phyloP scores from a whole-genome alignment of 2,329 filamentous ascomycete species.

The Scortechinia acanthostroma region DNA sequence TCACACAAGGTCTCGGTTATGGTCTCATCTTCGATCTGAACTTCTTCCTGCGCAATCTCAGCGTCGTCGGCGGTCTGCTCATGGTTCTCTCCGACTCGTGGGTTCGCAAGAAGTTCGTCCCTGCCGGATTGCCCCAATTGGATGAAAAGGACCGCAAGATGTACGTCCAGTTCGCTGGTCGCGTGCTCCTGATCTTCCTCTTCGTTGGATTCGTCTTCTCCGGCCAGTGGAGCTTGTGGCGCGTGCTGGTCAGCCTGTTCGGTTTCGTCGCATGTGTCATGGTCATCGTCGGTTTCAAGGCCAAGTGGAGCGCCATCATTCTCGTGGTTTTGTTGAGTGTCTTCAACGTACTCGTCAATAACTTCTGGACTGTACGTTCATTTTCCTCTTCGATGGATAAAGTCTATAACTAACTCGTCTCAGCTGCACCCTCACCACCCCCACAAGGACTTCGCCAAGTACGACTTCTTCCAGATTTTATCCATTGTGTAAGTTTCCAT shows the following conservation, averaged over 20 bases:
- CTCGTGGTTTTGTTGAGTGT: constrained; percentile 90
- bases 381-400: neutral
- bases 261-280: constrained; percentile 91
- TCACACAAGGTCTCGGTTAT: constrained; percentile 91
- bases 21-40: constrained; percentile 98
- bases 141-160: constrained; percentile 99
- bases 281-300: constrained; percentile 99
- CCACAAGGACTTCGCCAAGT: constrained; percentile 99
- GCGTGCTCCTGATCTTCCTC: constrained; percentile 92
- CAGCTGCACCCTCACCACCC: constrained; percentile 95
- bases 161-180: constrained; percentile 97
- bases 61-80: constrained; percentile 89
- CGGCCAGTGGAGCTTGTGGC: constrained; percentile 84
- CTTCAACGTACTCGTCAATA: constrained; percentile 97
- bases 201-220: constrained; percentile 96
- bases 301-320: constrained; percentile 95
- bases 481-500: constrained; percentile 63
- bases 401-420: constrained; percentile 6
- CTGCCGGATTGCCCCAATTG: constrained; percentile 83
- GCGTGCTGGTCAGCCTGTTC: constrained; percentile 75
- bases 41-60: constrained; percentile 98
- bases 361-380: constrained; percentile 92
- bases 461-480: constrained; percentile 99
- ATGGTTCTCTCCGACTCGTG: constrained; percentile 98
- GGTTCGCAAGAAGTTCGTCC: constrained; percentile 95